Base-by-base conservation (phyloP, 148 eudicot genomes). In the Arbutus unedo region DNA sequence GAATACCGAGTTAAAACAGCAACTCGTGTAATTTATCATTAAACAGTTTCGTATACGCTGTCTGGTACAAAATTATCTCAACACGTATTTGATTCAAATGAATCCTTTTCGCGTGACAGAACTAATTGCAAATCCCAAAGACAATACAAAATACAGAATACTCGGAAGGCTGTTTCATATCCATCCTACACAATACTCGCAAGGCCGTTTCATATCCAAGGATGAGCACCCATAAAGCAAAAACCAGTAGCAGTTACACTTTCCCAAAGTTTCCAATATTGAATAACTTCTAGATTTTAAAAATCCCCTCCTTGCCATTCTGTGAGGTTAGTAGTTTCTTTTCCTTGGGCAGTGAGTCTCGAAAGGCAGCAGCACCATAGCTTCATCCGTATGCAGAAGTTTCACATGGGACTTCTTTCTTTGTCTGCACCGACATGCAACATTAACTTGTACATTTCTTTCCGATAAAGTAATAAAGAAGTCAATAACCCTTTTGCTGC, bases 401-500 rank as follows among this genome's bases (percentile, higher is more conserved):
- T 62, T 62, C 41, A 64, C 43, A 11, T 4, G 10, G 18, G 55
- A n/a, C 25, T 62, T 49, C 21, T 19, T 64, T 67, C 14, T n/a
- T n/a, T n/a, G n/a, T 14, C 21, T 73, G 48, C 47, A 50, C 64
- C 25, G 0, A 4, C n/a, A 44, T 18, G 82, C 47, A 41, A 51
- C 16, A 23, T 49, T 1, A 75, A 50, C 21, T 21, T n/a, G 41
- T 49, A 75, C 57, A 10, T 21, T 4, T 6, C 2, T 25, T 21
- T 43, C 71, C 7, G 2, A 4, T 11, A 66, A 25, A 43, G 44
- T 31, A 66, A 25, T 31, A 5, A 66, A 66, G 5, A 2, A 9
- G 16, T 25, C 78, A 6, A 4, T 45, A 15, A 48, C 21, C 23
- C 83, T 90, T 91, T 78, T 96, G 99, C 83, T 91, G 99, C 91